Conservation (phyloP, 208 protist species). For the Trypanosoma rangeli region DNA sequence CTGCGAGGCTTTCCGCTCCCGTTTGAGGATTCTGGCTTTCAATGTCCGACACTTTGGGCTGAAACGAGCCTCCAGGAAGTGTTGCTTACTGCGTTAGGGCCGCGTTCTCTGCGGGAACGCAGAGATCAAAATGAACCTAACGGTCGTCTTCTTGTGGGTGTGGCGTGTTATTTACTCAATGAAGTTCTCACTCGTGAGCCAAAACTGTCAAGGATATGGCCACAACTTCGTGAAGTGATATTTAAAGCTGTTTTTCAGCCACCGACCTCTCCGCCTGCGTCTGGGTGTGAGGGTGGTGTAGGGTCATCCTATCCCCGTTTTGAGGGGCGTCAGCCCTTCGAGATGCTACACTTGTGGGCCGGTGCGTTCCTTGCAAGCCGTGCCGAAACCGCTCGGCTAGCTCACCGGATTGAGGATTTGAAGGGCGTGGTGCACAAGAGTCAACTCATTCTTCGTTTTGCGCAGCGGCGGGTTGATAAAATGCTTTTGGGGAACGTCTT, state of each 20-base stretch:
- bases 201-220: slow-evolving; percentile 48
- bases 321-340: slow-evolving; percentile 42
- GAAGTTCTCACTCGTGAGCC: slow-evolving; percentile 62
- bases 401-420: slow-evolving; percentile 36
- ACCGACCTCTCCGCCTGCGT: background rate
- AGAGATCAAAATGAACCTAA: slow-evolving; percentile 30
- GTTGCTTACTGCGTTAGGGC: slow-evolving; percentile 59
- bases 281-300: background rate
- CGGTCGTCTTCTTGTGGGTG: slow-evolving; percentile 56
- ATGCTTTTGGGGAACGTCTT: slow-evolving; percentile 34
- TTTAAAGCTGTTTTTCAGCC: slow-evolving; percentile 77
- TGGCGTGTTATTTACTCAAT: slow-evolving; percentile 76
- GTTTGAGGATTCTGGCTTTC: slow-evolving; percentile 67
- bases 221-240: slow-evolving; percentile 48
- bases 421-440: slow-evolving; percentile 48
- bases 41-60: slow-evolving; percentile 63
- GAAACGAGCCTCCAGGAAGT: slow-evolving; percentile 72
- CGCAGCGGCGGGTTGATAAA: slow-evolving; percentile 42
- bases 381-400: slow-evolving; percentile 36
- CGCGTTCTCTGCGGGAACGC: slow-evolving; percentile 35
- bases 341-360: slow-evolving; percentile 56
- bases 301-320: slow-evolving; percentile 15
- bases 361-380: slow-evolving; percentile 46
- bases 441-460: slow-evolving; percentile 48
- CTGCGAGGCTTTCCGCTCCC: slow-evolving; percentile 57